Conservation (phyloP, 345 rosid species). For the Hevea brasiliensis region DNA sequence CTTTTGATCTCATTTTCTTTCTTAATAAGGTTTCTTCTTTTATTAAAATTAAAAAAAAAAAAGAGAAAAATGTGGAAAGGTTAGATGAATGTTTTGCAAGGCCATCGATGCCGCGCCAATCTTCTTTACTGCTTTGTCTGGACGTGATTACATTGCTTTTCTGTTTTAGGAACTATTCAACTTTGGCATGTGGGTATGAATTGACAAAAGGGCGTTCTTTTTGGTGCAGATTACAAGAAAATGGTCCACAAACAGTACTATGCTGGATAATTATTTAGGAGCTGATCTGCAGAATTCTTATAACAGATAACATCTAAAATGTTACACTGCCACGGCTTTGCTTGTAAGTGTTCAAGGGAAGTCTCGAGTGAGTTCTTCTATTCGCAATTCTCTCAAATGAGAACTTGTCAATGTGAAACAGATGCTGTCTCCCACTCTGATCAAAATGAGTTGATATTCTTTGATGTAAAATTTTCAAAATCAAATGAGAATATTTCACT, state of each 20-base stretch:
- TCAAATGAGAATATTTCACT: not conserved
- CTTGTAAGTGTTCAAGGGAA: not conserved
- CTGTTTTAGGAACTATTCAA: not conserved
- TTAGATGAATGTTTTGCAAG: not conserved
- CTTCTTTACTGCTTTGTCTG: not conserved
- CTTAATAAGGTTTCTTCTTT: not conserved
- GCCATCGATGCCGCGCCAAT: not conserved
- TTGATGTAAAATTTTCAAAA: slow-evolving; percentile 10
- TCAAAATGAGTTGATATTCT: not conserved
- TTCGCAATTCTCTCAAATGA: not conserved
- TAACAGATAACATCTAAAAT: not conserved
- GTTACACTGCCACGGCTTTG: not conserved
- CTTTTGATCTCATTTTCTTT: not conserved
- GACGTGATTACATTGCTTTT: too few relatives aligned
- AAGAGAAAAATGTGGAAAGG: not conserved
- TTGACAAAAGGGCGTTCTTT: not conserved
- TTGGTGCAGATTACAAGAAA: slow-evolving; percentile 10
- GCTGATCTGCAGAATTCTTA: slow-evolving; percentile 24
- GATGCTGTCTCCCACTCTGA: not conserved
- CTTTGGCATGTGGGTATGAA: not conserved
- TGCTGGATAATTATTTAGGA: slow-evolving; percentile 36
- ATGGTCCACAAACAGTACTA: slow-evolving; percentile 23
- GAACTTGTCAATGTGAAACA: not conserved
- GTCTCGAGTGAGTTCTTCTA: not conserved
- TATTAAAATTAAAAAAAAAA: not conserved